phyloP scores from a whole-genome alignment of 2,329 filamentous ascomycete genomes.

The Pyrenochaeta sp. region DNA sequence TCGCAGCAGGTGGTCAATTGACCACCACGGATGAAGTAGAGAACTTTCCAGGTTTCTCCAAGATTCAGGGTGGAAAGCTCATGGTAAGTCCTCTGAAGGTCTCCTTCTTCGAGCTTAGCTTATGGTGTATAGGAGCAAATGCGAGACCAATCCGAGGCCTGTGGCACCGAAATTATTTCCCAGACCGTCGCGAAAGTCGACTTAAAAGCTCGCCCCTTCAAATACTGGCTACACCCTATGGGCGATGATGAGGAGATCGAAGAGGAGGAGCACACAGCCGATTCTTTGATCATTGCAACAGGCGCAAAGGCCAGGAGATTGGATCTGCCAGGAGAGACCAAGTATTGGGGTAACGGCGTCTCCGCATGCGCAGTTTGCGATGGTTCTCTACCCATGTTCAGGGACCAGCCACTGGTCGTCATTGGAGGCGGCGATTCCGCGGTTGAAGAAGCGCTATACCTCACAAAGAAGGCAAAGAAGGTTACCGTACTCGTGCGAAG shows the following conservation, averaged over 20 bases:
- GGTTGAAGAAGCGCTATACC: constrained; percentile 95
- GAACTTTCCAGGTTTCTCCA: constrained; percentile 96
- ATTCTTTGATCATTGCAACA: constrained; percentile 92
- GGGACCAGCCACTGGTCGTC: constrained; percentile 93
- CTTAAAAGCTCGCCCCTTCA: constrained; percentile 83
- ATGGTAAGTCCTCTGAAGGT: constrained; percentile 67
- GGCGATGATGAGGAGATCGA: constrained; percentile 82
- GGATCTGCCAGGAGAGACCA: constrained; percentile 85
- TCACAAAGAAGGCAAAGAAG: constrained; percentile 96
- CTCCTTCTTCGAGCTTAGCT: background rate
- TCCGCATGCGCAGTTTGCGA: constrained; percentile 98
- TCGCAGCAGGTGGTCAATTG: constrained; percentile 93
- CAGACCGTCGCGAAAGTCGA: constrained; percentile 93
- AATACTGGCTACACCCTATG: constrained; percentile 76
- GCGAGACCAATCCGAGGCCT: constrained; percentile 88
- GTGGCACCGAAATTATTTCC: constrained; percentile 90
- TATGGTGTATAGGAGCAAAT: constrained; percentile 73
- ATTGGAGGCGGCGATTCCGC: constrained; percentile 97
- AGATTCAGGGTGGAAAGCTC: constrained; percentile 84
- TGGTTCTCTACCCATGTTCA: constrained; percentile 95
- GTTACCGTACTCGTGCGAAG: constrained; percentile 92
- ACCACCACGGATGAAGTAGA: constrained; percentile 98
- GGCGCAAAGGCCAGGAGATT: constrained; percentile 90
- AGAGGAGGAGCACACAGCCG: constrained; percentile 80
- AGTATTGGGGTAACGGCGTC: constrained; percentile 97